Conservation (phyloP, 805 yeast species). For the Suhomyces vadensis region DNA sequence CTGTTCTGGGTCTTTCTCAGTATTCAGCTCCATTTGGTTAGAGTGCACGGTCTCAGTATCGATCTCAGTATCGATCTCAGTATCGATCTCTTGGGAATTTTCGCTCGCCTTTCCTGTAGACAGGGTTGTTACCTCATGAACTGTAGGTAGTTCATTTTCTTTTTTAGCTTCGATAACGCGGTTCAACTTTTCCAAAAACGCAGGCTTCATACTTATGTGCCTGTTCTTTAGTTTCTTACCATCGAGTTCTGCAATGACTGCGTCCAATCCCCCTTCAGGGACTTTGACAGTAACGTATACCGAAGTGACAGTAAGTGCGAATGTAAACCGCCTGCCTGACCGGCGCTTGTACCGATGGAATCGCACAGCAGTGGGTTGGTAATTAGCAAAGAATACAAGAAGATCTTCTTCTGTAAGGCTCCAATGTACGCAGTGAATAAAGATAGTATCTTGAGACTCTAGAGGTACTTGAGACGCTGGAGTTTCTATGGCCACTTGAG, state of each 20-base stretch:
- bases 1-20: too few species aligned
- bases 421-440: constrained; percentile 41
- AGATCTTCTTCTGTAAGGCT: constrained; percentile 46
- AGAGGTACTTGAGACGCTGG: too few species aligned
- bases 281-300: constrained; percentile 26
- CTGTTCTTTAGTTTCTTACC: constrained; percentile 36
- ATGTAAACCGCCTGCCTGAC: background rate
- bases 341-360: background rate
- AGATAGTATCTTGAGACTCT: constrained; percentile 40
- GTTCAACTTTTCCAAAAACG: constrained; percentile 4
- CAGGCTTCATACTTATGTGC: constrained; percentile 3
- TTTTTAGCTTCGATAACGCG: background rate
- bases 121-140: too few species aligned
- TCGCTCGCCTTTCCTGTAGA: too few species aligned
- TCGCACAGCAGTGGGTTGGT: constrained; percentile 14
- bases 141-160: background rate
- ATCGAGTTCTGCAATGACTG: constrained; percentile 43
- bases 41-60: too few species aligned
- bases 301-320: background rate
- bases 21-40: too few species aligned
- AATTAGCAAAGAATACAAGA: constrained; percentile 45
- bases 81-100: too few species aligned
- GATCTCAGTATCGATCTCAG: too few species aligned
- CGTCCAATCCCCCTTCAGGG: constrained; percentile 37
- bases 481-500: too few species aligned